These are phyloP conservation scores for Saccharomyces kudriavzevii DNA, from an alignment of 805 yeast species.

Conservation along the genomic window DNA sequence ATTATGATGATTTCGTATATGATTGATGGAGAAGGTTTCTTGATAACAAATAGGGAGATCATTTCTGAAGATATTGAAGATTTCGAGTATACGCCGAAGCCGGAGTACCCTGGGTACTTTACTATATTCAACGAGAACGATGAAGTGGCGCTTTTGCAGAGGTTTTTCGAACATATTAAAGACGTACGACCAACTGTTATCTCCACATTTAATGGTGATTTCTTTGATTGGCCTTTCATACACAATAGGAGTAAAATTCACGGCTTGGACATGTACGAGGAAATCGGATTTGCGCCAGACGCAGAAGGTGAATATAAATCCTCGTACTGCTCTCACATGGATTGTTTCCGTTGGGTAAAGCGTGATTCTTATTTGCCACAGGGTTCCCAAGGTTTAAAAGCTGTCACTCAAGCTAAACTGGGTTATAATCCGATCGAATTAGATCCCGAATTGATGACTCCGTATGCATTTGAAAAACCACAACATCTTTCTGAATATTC, in stretches of 20 bases:
- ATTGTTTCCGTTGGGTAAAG: conserved; percentile 95
- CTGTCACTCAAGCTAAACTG: conserved; percentile 89
- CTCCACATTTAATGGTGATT: conserved; percentile 96
- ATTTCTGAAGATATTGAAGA: conserved; percentile 92
- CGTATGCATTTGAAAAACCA: conserved; percentile 91
- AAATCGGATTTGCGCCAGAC: conserved; percentile 89
- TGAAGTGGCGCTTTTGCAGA: conserved; percentile 63
- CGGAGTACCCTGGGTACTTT: conserved; percentile 87
- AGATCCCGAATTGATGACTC: conserved; percentile 97
- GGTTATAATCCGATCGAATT: conserved; percentile 95
- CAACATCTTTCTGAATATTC: conserved; percentile 91
- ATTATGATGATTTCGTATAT: conserved; percentile 98
- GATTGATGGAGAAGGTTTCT: conserved; percentile 95
- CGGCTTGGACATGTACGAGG: conserved; percentile 80
- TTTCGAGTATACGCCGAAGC: conserved; percentile 94
- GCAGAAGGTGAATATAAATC: conserved; percentile 89
- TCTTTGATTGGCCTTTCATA: conserved; percentile 98
- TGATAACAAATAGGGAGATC: conserved; percentile 90
- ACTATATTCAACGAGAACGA: conserved; percentile 83
- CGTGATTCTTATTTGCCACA: conserved; percentile 96
- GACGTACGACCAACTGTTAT: conserved; percentile 93
- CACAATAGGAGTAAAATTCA: conserved; percentile 80
- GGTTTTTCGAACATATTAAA: conserved; percentile 84
- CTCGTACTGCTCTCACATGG: conserved; percentile 91
- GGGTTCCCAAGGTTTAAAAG: conserved; percentile 96